Percentiles rank a stretch among this genome's conserved stretches.
These are phyloP conservation scores for Penicillium hesseltinei DNA, from an alignment of 2,329 filamentous ascomycete species.

Conservation along the genomic window DNA sequence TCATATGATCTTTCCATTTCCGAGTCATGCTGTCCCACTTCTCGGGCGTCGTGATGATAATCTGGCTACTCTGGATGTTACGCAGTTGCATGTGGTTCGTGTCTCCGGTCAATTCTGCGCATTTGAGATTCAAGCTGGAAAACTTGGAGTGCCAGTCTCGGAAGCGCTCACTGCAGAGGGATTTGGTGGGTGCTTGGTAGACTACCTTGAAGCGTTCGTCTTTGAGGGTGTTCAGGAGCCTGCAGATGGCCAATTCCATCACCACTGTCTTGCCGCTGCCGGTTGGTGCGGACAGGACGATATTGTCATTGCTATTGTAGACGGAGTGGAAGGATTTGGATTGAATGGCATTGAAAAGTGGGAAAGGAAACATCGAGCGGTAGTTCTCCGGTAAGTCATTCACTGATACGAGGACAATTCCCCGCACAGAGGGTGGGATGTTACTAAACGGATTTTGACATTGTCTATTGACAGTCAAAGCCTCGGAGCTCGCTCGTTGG, in stretches of 20 bases:
- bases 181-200: slow-evolving; percentile 82
- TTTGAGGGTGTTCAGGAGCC: slow-evolving; percentile 57
- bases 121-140: slow-evolving; percentile 62
- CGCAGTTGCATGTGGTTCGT: slow-evolving; percentile 66
- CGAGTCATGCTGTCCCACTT: slow-evolving; percentile 90
- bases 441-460: slow-evolving; percentile 23
- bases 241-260: slow-evolving; percentile 78
- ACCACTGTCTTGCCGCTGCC: slow-evolving; percentile 83
- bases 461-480: neutral
- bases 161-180: slow-evolving; percentile 72
- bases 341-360: slow-evolving; percentile 77
- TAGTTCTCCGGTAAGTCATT: slow-evolving; percentile 67
- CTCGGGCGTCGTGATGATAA: slow-evolving; percentile 85
- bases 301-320: slow-evolving; percentile 68
- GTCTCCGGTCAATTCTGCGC: slow-evolving; percentile 79
- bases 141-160: slow-evolving; percentile 79
- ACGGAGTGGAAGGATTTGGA: slow-evolving; percentile 71
- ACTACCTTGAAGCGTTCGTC: slow-evolving; percentile 72
- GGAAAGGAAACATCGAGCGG: slow-evolving; percentile 68
- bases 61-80: slow-evolving; percentile 69
- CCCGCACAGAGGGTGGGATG: slow-evolving; percentile 48
- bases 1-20: slow-evolving; percentile 79
- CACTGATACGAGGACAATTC: slow-evolving; percentile 59
- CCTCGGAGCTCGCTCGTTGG: neutral
- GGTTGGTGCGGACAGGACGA: slow-evolving; percentile 78